These are phyloP conservation scores for Ceratocystis albifundus DNA, from an alignment of 2,329 filamentous ascomycete genomes.

Conservation along the genomic window DNA sequence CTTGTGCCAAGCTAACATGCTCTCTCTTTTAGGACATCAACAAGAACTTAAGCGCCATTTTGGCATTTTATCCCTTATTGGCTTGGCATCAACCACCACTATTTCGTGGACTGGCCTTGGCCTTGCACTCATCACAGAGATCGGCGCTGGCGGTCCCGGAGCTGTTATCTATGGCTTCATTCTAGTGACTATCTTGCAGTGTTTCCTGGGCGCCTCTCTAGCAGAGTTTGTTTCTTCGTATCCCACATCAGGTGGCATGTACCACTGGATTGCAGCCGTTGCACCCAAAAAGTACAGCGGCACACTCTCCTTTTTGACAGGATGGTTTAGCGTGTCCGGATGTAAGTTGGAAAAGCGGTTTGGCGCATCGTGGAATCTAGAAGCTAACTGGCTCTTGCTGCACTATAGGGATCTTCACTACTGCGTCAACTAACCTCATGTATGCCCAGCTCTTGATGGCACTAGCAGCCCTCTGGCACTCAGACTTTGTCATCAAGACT, in stretches of 20 bases:
- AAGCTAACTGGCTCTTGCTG: no score
- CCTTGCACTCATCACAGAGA: slow-evolving; percentile 36
- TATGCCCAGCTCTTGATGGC: slow-evolving; percentile 35
- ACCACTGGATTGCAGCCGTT: slow-evolving; percentile 41
- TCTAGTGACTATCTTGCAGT: slow-evolving; percentile 37
- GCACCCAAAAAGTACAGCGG: slow-evolving; percentile 29
- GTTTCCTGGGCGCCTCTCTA: slow-evolving; percentile 34
- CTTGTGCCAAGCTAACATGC: neutral
- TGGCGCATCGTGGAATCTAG: no score
- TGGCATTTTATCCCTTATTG: slow-evolving; percentile 37
- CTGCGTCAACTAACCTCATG: slow-evolving; percentile 36
- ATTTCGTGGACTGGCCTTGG: slow-evolving; percentile 41
- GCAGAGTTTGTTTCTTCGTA: slow-evolving; percentile 40
- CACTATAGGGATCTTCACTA: slow-evolving; percentile 33
- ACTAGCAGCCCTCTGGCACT: slow-evolving; percentile 33
- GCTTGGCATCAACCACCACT: slow-evolving; percentile 39
- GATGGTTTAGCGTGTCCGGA: slow-evolving; percentile 22
- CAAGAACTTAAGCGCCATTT: slow-evolving; percentile 40
- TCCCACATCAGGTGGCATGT: slow-evolving; percentile 40
- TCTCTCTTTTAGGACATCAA: slow-evolving; percentile 32
- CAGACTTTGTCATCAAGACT: slow-evolving; percentile 31
- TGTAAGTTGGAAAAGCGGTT: slow-evolving; percentile 15
- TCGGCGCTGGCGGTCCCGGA: slow-evolving; percentile 38
- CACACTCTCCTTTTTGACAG: slow-evolving; percentile 20
- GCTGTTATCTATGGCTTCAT: slow-evolving; percentile 42